Conservation (phyloP, 441 rosid species). For the Erodium moschatum region DNA sequence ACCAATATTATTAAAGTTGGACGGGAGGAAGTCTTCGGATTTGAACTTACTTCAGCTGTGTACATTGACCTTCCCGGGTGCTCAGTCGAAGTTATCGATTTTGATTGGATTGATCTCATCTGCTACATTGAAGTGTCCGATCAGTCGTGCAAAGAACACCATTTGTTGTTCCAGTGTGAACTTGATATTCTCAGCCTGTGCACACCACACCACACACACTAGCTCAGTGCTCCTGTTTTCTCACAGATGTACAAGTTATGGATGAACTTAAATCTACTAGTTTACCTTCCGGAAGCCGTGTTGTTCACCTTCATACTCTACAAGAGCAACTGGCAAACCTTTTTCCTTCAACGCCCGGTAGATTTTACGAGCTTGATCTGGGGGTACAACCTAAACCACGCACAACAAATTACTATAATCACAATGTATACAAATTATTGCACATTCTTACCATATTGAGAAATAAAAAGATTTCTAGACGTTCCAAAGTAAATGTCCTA, state of each 20-base stretch:
- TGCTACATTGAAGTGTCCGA: conserved; percentile 60
- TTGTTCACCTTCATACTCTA: conserved; percentile 85
- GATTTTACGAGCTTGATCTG: conserved; percentile 74
- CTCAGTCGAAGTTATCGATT: conserved; percentile 58
- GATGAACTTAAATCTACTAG: conserved; percentile 5
- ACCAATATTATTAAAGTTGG: no score
- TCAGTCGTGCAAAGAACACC: conserved; percentile 66
- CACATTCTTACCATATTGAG: not conserved
- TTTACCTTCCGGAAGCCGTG: conserved; percentile 86
- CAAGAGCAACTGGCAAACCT: conserved; percentile 80
- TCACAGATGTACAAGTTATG: not conserved
- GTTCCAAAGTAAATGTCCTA: not conserved
- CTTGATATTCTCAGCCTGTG: conserved; percentile 80
- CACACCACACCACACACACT: conserved; percentile 2
- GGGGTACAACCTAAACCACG: conserved; percentile 58
- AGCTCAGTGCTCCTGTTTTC: not conserved
- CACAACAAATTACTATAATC: not conserved
- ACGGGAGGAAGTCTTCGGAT: no score
- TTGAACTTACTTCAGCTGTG: no score
- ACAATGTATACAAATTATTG: not conserved
- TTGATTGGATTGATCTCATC: conserved; percentile 57
- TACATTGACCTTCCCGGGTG: not conserved
- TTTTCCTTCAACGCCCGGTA: conserved; percentile 67
- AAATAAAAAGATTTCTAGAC: not conserved
- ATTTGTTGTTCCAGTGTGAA: conserved; percentile 81